Percentiles rank a stretch among this genome's conserved stretches.
phyloP scores from a whole-genome alignment of 345 rosid species.

The Clausena lansium region DNA sequence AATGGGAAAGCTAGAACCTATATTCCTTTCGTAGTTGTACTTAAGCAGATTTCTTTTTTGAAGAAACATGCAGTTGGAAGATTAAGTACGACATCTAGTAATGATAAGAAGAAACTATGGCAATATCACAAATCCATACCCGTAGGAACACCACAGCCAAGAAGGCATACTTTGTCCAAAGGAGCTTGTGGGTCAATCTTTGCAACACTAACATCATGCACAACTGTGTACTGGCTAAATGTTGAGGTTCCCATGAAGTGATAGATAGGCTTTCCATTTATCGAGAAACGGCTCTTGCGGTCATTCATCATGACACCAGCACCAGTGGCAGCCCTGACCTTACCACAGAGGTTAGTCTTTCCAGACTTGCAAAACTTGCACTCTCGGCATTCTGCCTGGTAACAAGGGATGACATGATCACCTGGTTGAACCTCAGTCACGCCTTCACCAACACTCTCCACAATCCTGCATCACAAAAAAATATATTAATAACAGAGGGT shows the following conservation, averaged over 20 bases:
- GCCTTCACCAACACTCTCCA: constrained; percentile 98
- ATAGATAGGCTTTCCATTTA: constrained; percentile 80
- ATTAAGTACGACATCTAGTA: not conserved
- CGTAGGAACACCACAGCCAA: constrained; percentile 99
- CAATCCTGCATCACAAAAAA: constrained; percentile 49
- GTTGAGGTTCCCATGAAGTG: constrained; percentile 99
- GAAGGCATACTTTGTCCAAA: constrained; percentile 96
- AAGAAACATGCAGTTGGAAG: not conserved
- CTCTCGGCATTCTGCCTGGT: constrained; percentile 98
- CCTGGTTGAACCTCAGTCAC: constrained; percentile 89
- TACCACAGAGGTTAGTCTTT: constrained; percentile 96
- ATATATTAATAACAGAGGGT: not conserved
- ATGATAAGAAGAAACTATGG: not conserved
- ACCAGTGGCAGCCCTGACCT: constrained; percentile 90
- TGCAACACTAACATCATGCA: constrained; percentile 97
- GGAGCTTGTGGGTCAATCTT: constrained; percentile 92
- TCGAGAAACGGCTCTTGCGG: constrained; percentile 76
- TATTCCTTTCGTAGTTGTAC: not conserved
- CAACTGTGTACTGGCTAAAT: constrained; percentile 95
- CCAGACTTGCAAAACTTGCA: constrained; percentile 99
- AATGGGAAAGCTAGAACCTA: not conserved
- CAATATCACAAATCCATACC: constrained; percentile 39
- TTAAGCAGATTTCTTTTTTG: not conserved
- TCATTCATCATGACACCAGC: constrained; percentile 96
- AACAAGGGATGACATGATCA: constrained; percentile 96